Evolutionary conservation across 495 filamentous ascomycete species (phyloP), one percentile per base, ranked within the genome.

Genomic region (Chaetomidium leptoderma): DNA sequence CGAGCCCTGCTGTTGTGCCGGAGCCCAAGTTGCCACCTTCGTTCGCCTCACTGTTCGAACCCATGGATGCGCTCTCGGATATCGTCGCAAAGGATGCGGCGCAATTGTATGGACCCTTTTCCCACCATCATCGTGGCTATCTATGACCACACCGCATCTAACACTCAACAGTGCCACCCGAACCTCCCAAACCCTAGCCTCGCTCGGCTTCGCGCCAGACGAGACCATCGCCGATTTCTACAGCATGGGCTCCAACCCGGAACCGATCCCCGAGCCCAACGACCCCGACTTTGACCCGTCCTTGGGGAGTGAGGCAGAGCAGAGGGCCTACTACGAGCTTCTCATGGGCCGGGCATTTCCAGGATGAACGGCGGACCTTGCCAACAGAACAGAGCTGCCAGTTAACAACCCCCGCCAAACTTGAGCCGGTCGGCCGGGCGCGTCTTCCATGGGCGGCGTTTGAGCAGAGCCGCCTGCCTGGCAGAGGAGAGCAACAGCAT

Each of bases 201-300:
- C 68, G 17, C 70, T 72, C 1, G 70, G 70, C 4, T 72, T 72
- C 47, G 70, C 70, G 13, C 68, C 68, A 0, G 69, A 68, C 60
- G 70, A 72, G 46, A 72, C 70, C 33, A 66, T 72, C 27, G 65
- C 63, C 26, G 70, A 72, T 44, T 72, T 72, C 33, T 70, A 71
- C 55, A 66, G 40, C 53, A 71, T 72, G 68, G 68, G 68, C 39
- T 67, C 60, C 33, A 71, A 71, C 42, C 70, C 70, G 4, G 70
- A 72, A 30, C 70, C 67, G 14, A 53, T 70, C 3, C 33, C 58
- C 4, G 62, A 64, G 37, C 53, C 43, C 5, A 61, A 47, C 50
- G 55, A 60, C 14, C 51, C 58, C 6, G 66, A 66, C 19, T 62
- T 66, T 39, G 69, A 72, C 29, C 65, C 66, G 0, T 60, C 65